Base-by-base conservation (phyloP, 352 stramenopile genomes). In the Aphanomyces cochlioides region DNA sequence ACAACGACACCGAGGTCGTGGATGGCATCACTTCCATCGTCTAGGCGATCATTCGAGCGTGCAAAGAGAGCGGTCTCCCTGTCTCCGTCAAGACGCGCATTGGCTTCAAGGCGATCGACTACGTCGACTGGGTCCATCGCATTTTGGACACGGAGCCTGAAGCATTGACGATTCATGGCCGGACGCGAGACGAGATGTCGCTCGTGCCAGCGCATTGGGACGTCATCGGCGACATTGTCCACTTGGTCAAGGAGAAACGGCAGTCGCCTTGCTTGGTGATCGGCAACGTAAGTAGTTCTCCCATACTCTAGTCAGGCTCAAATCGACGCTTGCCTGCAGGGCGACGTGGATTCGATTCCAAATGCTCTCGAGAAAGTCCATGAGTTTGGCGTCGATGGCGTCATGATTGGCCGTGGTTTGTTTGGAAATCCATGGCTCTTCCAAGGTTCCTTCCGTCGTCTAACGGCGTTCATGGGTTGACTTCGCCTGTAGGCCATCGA, bases 341-440 rank as follows among this genome's bases (percentile, higher is more conserved):
- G 84, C 17, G 86, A 94, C 73, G 83, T 94, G 41, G 67, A 73
- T 63, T 91, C 73, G 67, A 61, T 94, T 13, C 72, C 82, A 17
- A 83, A 94, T 2, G 86, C 84, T 8, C 64, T 78, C 12, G 68
- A 87, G 15, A 94, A 90, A 69, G 83, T 87, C n/a, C 72, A 83
- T 1, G 60, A 78, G 21, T 92, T 88, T 60, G 83, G 82, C 13
- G 75, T 92, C 5, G 86, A 94, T 53, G 86, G 86, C 8, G 78
- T 92, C 21, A 94, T 94, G 86, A 73, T 92, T 13, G 86, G 86
- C 0, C 82, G 86, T 12, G 86, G 81, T 28, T 67, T 92, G 2
- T 92, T 94, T 65, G 86, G 84, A 13, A 94, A 91, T 54, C 84
- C 86, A 56, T 91, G 84, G 86, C 78, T 94, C 19, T 94, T 94